Percentiles rank a stretch among this genome's conserved stretches.
These are phyloP conservation scores for Ophiosphaerella herpotricha DNA, from an alignment of 2,329 filamentous ascomycete species.

Conservation along the genomic window DNA sequence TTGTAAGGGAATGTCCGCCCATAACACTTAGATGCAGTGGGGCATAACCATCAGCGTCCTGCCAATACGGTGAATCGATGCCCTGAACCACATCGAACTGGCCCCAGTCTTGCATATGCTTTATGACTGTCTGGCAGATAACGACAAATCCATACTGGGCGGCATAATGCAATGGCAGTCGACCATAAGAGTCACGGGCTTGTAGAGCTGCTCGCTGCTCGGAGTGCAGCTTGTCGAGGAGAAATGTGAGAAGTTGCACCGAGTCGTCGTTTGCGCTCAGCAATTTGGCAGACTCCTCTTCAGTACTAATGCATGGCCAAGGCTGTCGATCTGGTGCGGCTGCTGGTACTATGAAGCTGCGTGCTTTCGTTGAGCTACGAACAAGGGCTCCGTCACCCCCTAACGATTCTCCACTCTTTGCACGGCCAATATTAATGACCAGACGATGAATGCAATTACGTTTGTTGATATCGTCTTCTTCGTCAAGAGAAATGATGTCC, in stretches of 20 bases:
- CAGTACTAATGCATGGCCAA: slow-evolving; percentile 66
- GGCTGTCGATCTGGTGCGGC: slow-evolving; percentile 68
- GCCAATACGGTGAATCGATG: slow-evolving; percentile 87
- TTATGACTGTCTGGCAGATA: slow-evolving; percentile 86
- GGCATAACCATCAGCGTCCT: slow-evolving; percentile 88
- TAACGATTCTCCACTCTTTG: slow-evolving; percentile 59
- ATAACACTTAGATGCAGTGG: slow-evolving; percentile 92
- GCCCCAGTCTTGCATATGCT: slow-evolving; percentile 85
- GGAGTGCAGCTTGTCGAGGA: slow-evolving; percentile 70
- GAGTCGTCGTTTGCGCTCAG: slow-evolving; percentile 73
- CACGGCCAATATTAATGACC: slow-evolving; percentile 87
- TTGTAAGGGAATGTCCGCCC: slow-evolving; percentile 86
- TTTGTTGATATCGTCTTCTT: slow-evolving; percentile 89
- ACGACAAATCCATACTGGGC: slow-evolving; percentile 93
- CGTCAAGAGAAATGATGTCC: slow-evolving; percentile 73
- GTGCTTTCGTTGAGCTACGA: slow-evolving; percentile 59
- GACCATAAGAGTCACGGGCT: slow-evolving; percentile 76
- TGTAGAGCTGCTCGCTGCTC: slow-evolving; percentile 71
- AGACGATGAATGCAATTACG: slow-evolving; percentile 92
- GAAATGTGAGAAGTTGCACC: slow-evolving; percentile 66
- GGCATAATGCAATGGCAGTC: slow-evolving; percentile 87
- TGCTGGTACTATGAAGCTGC: slow-evolving; percentile 79
- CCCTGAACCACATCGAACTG: slow-evolving; percentile 83
- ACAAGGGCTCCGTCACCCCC: slow-evolving; percentile 57
- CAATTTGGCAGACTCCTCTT: slow-evolving; percentile 64